Percentiles rank a stretch among this genome's conserved stretches.
Conservation (phyloP, 1,284 basidiomycete species). For the Lentinus polychrous region DNA sequence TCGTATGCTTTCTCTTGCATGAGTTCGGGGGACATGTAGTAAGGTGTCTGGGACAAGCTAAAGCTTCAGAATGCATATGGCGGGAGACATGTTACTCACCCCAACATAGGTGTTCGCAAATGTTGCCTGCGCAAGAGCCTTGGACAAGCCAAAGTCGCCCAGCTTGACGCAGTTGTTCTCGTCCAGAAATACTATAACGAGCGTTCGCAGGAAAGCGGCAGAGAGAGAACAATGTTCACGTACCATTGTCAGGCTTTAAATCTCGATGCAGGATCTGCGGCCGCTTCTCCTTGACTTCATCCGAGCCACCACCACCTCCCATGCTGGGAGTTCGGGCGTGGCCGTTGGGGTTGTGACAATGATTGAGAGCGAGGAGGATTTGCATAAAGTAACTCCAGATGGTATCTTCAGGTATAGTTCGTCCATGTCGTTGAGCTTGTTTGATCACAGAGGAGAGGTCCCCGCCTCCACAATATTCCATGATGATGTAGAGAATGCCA, state of each 20-base stretch:
- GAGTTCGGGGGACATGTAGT: constrained; percentile 98
- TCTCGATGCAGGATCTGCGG: constrained; percentile 90
- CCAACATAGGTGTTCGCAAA: constrained; percentile 97
- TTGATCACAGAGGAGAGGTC: constrained; percentile 87
- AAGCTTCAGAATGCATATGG: constrained; percentile 3
- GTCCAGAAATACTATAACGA: constrained; percentile 71
- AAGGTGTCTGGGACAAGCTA: constrained; percentile 73
- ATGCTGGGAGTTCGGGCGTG: constrained; percentile 38
- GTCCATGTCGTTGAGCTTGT: constrained; percentile 58
- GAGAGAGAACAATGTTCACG: constrained; percentile 20
- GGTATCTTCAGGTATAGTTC: constrained; percentile 81
- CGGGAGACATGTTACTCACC: constrained; percentile 40
- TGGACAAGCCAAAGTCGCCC: constrained; percentile 94
- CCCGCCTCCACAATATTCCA: constrained; percentile 96
- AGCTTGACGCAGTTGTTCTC: constrained; percentile 79
- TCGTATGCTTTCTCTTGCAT: constrained; percentile 96
- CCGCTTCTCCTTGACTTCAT: constrained; percentile 42
- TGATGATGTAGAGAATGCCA: constrained; percentile 89
- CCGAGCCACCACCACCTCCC: constrained; percentile 31
- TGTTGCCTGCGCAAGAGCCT: constrained; percentile 79
- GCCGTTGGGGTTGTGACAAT: constrained; percentile 81
- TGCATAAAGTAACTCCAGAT: constrained; percentile 96
- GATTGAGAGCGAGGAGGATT: constrained; percentile 82
- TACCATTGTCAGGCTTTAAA: constrained; percentile 95
- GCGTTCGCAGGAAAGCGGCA: constrained; percentile 6